phyloP scores from a whole-genome alignment of 1,284 basidiomycete species.

The Golubevia pallescens region DNA sequence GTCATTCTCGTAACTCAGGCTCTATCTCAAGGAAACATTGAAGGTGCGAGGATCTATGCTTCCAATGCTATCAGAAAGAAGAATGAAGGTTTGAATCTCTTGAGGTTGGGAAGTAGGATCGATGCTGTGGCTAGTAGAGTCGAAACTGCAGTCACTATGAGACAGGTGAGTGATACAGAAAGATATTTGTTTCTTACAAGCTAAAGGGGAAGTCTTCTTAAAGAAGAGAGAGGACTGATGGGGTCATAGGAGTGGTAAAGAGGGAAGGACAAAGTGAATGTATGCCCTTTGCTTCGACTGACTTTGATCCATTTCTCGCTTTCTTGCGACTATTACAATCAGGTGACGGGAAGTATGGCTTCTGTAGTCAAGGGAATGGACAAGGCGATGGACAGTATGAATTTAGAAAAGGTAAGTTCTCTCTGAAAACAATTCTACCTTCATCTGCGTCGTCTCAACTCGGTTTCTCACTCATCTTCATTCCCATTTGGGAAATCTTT shows the following conservation, averaged over 20 bases:
- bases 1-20: no score
- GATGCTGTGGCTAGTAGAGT: constrained; percentile 96
- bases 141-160: constrained; percentile 99
- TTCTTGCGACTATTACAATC: no score
- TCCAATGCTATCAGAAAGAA: constrained; percentile 99
- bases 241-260: no score
- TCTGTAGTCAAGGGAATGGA: constrained; percentile 98
- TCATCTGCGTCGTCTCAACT: no score
- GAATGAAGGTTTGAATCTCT: constrained; percentile 80
- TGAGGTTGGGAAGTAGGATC: constrained; percentile 70
- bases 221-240: no score
- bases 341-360: constrained; percentile 86
- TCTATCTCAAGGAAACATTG: constrained; percentile 97
- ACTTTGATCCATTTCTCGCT: not conserved
- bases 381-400: constrained; percentile 99
- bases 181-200: no score
- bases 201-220: no score
- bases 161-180: no score
- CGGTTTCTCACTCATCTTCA: not conserved
- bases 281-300: not conserved
- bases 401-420: constrained; percentile 82
- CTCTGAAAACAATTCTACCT: constrained; percentile 1
- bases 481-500: not conserved
- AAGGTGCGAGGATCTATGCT: constrained; percentile 98
- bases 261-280: no score